Evolutionary conservation across 306 rosid species (phyloP), one percentile per base, ranked within the genome.

Genomic region (Lathyrus sativus): DNA sequence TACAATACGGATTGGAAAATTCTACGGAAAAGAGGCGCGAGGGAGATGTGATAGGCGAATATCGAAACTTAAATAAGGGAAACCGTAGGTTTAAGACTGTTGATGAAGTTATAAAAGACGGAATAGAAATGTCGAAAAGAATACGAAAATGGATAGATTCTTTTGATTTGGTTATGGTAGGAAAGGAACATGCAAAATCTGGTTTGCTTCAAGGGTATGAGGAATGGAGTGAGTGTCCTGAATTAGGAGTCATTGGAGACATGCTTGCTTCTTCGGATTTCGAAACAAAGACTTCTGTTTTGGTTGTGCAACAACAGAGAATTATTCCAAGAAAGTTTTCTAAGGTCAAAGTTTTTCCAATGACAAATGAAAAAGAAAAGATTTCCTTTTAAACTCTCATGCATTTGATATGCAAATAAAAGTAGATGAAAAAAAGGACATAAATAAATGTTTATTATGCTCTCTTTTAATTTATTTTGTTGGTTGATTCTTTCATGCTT

Each of bases 271-370:
- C 95, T 9, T 66, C 61, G 12, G 89, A 87, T 54, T 75, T 78
- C 29, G 45, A 39, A 2, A 80, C 81, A 24, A 71, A 79, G 18
- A 76, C 88, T 2, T 81, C 96, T 0, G 72, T 87, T 11, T 31
- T 90, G 77, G 84, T 90, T 56, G 67, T 90, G 61, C 91, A 90
- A 55, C 95, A 90, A 22, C 95, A 85, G 22, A 84, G 78, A 78
- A 18, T 56, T 28, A 28, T 80, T 11, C 71, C 77, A 78, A 77
- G 85, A 68, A 81, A 74, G 61, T 11, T 46, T 9, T 1, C 43
- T 1, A 68, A 24, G 5, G 29, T 28, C 31, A 17, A 10, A 17
- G 11, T 5, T 59, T 64, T 26, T 43, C n/a, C 33, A 1, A 0
- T 1, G 24, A 64, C 64, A 1, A 55, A 45, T 14, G 69, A 66